Base-by-base conservation (phyloP, 106 monocot species). In the Xerophyta viscosa region DNA sequence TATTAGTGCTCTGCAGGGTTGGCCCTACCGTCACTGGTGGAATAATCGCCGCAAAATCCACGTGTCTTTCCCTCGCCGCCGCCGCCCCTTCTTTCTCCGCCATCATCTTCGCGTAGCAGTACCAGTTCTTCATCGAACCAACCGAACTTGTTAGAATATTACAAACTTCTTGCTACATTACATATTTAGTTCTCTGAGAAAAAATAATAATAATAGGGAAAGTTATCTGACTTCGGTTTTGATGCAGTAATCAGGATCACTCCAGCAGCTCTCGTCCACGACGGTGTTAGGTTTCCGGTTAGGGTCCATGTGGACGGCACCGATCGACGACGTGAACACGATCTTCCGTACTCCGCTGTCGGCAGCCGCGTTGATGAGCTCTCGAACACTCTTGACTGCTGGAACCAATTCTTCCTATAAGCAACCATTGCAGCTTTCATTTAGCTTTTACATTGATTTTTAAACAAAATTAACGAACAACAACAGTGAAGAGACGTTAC, bases 251-350 rank as follows among this genome's bases (percentile, higher is more conserved):
- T 82, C 72, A 12, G 77, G 68, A 46, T 77, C 72, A 53, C 82
- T 82, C 82, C 82, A 82, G 51, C 72, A 77, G 0, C 65, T 57
- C 52, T 82, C 82, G 46, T 77, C 77, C 3, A 82, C 72, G 4
- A 72, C 72, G 3, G 51, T 58, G 11, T 82, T 68, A 0, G 69
- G 65, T 14, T 29, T 19, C 12, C 78, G 62, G 41, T 67, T 74
- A 0, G 74, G 83, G 59, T 78, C 48, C 83, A 83, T 74, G 66
- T 68, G 41, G 20, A 78, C 83, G 0, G 83, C 74, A 1, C 78
- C 83, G 33, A 83, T 71, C 1, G 83, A 83, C 1, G 78, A 78
- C 3, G 83, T 83, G 61, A 78, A 73, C 37, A 83, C 67, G 31
- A 83, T 63, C 2, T 78, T 73, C 24, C 70, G 69, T 18, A 67